Percentiles rank a stretch among this genome's conserved stretches.
These are phyloP conservation scores for Podospora pseudopauciseta DNA, from an alignment of 495 filamentous ascomycete genomes.

Conservation along the genomic window DNA sequence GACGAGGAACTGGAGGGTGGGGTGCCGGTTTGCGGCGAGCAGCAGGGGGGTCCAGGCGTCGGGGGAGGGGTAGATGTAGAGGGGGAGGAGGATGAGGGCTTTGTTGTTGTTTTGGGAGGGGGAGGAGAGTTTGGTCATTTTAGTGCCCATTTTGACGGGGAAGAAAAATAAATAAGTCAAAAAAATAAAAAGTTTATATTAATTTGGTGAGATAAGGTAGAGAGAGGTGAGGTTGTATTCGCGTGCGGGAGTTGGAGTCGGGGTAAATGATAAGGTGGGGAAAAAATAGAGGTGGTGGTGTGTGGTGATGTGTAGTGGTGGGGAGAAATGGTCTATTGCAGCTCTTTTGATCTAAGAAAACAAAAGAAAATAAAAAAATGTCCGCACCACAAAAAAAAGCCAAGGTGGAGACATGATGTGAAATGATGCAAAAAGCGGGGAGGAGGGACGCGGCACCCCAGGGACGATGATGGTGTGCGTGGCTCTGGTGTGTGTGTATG, in stretches of 20 bases:
- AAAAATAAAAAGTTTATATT: background rate
- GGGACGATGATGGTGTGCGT: background rate
- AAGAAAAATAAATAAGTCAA: background rate
- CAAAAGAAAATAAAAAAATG: background rate
- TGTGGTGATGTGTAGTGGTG: background rate
- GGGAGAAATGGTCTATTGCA: background rate
- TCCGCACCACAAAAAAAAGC: background rate
- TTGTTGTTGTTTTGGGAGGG: background rate
- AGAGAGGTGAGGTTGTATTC: background rate
- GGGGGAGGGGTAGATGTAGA: slow-evolving; percentile 54
- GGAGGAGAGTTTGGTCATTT: background rate
- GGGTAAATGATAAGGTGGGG: background rate
- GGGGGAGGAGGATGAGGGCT: slow-evolving; percentile 44
- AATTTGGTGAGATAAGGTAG: no score
- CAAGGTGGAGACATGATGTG: no score
- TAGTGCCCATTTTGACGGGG: background rate
- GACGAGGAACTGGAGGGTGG: slow-evolving; percentile 49
- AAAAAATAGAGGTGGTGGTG: background rate
- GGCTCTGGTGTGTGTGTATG: no score
- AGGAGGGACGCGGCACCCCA: background rate
- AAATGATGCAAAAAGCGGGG: background rate
- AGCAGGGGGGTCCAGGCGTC: slow-evolving; percentile 49
- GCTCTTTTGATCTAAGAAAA: background rate
- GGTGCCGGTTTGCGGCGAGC: slow-evolving; percentile 41
- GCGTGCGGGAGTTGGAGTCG: background rate